Evolutionary conservation across 2,329 filamentous ascomycete genomes (phyloP).

Genomic region (Pyrenochaeta sp.): DNA sequence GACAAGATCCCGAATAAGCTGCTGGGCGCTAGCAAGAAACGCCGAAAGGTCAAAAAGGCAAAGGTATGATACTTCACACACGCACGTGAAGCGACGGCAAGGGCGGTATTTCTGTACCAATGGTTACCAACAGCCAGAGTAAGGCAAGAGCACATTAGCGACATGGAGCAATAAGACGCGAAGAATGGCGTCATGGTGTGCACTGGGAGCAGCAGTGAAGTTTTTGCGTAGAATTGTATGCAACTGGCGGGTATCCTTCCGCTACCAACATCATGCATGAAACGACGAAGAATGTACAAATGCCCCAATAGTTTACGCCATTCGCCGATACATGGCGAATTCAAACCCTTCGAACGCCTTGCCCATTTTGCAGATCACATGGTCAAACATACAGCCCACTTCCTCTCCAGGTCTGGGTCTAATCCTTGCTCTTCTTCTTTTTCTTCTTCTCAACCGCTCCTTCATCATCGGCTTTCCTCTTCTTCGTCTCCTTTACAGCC

Average conservation of each 20-base stretch:
- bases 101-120: not conserved
- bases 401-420: conserved; percentile 23
- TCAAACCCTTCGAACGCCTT: conserved; percentile 24
- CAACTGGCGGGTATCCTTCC: conserved; percentile 31
- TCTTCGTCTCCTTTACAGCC: conserved; percentile 63
- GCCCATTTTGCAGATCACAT: conserved; percentile 24
- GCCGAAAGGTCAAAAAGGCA: conserved; percentile 21
- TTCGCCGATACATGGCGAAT: conserved; percentile 6
- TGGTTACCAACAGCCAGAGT: too few relatives aligned
- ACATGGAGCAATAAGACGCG: conserved; percentile 5
- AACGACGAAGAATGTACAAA: conserved; percentile 8
- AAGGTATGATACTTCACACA: conserved; percentile 5
- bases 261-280: conserved; percentile 28
- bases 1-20: conserved; percentile 41
- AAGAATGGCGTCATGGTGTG: not conserved
- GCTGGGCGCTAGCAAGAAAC: conserved; percentile 37
- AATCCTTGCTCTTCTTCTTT: conserved; percentile 65
- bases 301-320: conserved; percentile 1
- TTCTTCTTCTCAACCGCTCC: conserved; percentile 67
- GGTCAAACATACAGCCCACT: conserved; percentile 15
- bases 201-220: conserved; percentile 5
- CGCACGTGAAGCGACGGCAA: not conserved
- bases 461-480: conserved; percentile 47
- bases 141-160: too few relatives aligned
- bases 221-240: conserved; percentile 25